Evolutionary conservation across 306 rosid species (phyloP), one percentile per base, ranked within the genome.

Genomic region (Quercus suber): DNA sequence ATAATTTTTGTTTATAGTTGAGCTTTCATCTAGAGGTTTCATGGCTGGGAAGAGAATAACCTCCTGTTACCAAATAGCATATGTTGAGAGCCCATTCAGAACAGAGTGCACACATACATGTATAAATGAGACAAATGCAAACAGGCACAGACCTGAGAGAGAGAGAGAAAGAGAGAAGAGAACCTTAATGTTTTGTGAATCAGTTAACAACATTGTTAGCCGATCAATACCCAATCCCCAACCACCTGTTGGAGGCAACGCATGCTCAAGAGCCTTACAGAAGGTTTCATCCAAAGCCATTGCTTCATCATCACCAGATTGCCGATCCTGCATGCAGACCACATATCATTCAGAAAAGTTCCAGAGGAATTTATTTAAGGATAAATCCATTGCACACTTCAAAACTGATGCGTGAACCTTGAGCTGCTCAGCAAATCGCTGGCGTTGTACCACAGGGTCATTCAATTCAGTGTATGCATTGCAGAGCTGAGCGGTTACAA

Each of bases 171-270:
- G 41, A 1, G 9, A 56, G 31, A 9, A 73, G 61, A 52, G 73
- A 69, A 90, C 98, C 97, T 94, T 94, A 21, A 92, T 92, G 82
- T 94, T 94, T 82, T 88, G 97, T 0, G 99, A 92, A 81, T 94
- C 99, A 0, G 97, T 91, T 28, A 94, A 65, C 75, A 90, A 78
- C 99, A 95, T 95, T 55, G 92, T 61, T 55, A 95, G 79, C 75
- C 99, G 85, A 68, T 95, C 99, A 78, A 92, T 77, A n/a, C 99
- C 99, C 92, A 92, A 52, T 73, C 99, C 99, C 99, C 97, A 95
- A 73, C 99, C 98, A 79, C 89, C 95, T 21, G 98, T 91, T 61
- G 99, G 99, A 10, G 99, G 99, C 82, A 95, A 82, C n/a, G 96
- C 98, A 72, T 95, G 90, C 86, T 95, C 99, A 30, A 95, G 90